These are phyloP conservation scores for Dysphania ambrosioides DNA, from an alignment of 148 eudicot genomes.

Conservation along the genomic window DNA sequence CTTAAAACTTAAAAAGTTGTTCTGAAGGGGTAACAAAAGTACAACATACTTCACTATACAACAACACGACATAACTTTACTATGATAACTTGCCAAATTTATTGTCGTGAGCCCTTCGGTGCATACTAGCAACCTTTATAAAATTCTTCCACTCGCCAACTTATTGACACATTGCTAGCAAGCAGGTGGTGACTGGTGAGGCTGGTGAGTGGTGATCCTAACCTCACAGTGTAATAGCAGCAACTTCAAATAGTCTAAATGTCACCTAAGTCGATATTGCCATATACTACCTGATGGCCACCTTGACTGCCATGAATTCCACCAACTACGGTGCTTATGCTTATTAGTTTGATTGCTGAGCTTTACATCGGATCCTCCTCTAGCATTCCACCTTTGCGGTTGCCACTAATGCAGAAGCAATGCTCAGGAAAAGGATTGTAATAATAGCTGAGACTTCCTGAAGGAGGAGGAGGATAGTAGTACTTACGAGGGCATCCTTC, in stretches of 20 bases:
- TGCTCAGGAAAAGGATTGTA: background rate
- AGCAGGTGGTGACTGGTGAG: too few relatives aligned
- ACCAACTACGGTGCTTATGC: background rate
- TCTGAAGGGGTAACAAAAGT: too few relatives aligned
- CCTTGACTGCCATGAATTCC: background rate
- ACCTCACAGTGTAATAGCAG: background rate
- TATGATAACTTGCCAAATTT: too few relatives aligned
- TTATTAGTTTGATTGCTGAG: background rate
- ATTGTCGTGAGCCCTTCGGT: too few relatives aligned
- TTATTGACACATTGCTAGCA: too few relatives aligned
- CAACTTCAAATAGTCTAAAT: background rate
- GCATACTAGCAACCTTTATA: too few relatives aligned
- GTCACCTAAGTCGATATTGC: background rate
- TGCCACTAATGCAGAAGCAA: background rate
- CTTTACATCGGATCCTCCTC: background rate
- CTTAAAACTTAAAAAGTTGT: too few relatives aligned
- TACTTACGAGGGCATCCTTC: background rate
- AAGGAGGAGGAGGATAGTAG: background rate
- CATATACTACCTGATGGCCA: background rate
- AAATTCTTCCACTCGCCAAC: too few relatives aligned
- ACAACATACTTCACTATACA: too few relatives aligned
- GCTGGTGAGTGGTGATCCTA: too few relatives aligned
- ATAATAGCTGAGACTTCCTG: background rate
- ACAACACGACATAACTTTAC: too few relatives aligned
- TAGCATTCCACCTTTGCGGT: background rate